Conservation (phyloP, 345 rosid genomes). For the Citrus cavaleriei region DNA sequence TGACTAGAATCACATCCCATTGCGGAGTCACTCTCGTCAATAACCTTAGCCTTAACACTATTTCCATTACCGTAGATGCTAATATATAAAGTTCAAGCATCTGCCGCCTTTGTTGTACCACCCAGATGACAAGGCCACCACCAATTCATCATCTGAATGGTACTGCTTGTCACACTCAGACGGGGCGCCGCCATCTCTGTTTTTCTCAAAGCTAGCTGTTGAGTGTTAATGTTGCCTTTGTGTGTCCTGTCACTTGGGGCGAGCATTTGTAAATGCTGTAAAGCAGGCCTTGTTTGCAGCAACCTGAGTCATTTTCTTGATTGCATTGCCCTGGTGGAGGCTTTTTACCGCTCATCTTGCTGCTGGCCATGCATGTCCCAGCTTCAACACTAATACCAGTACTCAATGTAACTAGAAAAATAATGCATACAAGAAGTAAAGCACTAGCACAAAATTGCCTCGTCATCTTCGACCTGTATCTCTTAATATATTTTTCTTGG, state of each 20-base stretch:
- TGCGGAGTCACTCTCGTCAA: constrained; percentile 28
- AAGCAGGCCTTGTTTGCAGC: constrained; percentile 13
- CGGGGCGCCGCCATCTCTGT: too few species aligned
- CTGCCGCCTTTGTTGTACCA: constrained; percentile 22
- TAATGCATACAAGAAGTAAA: not conserved
- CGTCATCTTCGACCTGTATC: not conserved
- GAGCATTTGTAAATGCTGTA: constrained; percentile 17
- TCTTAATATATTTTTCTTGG: too few species aligned
- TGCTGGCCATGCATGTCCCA: constrained; percentile 17
- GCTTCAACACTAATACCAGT: not conserved
- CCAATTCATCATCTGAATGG: constrained; percentile 11
- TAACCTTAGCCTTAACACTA: constrained; percentile 21
- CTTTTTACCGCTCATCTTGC: constrained; percentile 17
- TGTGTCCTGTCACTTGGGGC: constrained; percentile 13
- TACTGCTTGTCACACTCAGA: constrained; percentile 15
- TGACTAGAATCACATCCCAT: constrained; percentile 21
- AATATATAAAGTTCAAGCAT: constrained; percentile 11
- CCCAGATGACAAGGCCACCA: constrained; percentile 28
- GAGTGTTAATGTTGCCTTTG: constrained; percentile 15
- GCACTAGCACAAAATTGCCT: not conserved
- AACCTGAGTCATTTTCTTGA: not conserved
- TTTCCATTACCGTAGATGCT: constrained; percentile 16
- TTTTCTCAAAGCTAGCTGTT: too few species aligned
- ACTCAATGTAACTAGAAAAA: not conserved
- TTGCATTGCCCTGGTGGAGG: constrained; percentile 10